Percentiles rank a stretch among this genome's conserved stretches.
phyloP scores from a whole-genome alignment of 75 land plant genomes.

The Adiantum capillusveneris region DNA sequence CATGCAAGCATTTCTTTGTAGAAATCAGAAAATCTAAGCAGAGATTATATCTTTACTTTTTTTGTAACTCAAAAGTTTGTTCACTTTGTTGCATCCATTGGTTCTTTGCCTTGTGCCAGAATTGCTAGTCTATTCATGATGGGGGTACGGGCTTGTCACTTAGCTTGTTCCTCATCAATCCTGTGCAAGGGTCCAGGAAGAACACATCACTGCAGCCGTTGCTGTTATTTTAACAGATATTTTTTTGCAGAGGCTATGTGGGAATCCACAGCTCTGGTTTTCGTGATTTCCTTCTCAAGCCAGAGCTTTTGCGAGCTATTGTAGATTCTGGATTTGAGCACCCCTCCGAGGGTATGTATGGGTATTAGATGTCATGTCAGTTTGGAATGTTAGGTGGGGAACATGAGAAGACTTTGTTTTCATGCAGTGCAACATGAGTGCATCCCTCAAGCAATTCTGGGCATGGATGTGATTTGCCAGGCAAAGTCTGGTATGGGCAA shows the following conservation, averaged over 20 bases:
- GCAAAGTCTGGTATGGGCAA: slow-evolving; percentile 99
- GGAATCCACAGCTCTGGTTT: slow-evolving; percentile 99
- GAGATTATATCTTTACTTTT: no score
- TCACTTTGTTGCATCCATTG: no score
- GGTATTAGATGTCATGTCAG: slow-evolving; percentile 5
- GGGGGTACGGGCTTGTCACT: no score
- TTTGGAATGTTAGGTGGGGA: slow-evolving; percentile 41
- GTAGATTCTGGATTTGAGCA: slow-evolving; percentile 99
- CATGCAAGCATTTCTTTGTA: no score
- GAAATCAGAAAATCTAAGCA: no score
- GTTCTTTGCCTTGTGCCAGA: no score
- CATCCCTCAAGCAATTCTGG: slow-evolving; percentile 96
- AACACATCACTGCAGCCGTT: no score
- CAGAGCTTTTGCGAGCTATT: slow-evolving; percentile 91
- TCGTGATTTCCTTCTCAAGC: slow-evolving; percentile 94
- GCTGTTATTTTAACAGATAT: slow-evolving; percentile 2
- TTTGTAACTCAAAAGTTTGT: no score
- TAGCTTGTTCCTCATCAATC: no score
- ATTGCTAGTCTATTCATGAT: no score
- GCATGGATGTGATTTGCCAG: slow-evolving; percentile 99
- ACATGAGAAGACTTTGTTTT: no score
- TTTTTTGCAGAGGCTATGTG: slow-evolving; percentile 78
- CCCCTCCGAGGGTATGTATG: slow-evolving; percentile 86
- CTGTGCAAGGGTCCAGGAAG: not conserved
- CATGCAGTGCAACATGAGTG: slow-evolving; percentile 98